Conservation (phyloP, 352 stramenopile species). For the Phytophthora citrophthora region DNA sequence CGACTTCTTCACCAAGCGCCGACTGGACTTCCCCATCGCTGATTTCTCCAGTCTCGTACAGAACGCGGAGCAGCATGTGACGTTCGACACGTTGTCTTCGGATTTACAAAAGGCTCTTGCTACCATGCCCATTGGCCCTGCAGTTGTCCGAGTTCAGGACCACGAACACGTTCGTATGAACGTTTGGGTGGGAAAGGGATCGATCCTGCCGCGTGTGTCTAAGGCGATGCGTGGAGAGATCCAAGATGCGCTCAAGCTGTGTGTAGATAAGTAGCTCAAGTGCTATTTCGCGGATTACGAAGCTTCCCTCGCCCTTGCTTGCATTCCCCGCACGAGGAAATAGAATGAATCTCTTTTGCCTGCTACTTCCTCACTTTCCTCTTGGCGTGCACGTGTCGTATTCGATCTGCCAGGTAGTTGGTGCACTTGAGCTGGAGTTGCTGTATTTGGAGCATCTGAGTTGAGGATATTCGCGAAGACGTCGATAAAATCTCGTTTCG, state of each 20-base stretch:
- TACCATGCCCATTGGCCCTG: slow-evolving; percentile 55
- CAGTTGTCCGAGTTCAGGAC: slow-evolving; percentile 51
- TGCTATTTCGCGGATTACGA: slow-evolving; percentile 14
- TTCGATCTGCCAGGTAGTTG: slow-evolving; percentile 7
- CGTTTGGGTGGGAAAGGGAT: slow-evolving; percentile 76
- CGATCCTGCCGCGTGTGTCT: slow-evolving; percentile 79
- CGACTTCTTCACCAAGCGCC: slow-evolving; percentile 87
- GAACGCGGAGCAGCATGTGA: slow-evolving; percentile 58
- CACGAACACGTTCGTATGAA: slow-evolving; percentile 69
- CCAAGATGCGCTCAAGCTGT: slow-evolving; percentile 46
- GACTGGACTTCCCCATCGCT: slow-evolving; percentile 44
- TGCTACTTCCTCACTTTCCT: slow-evolving; percentile 31
- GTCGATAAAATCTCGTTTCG: slow-evolving; percentile 66
- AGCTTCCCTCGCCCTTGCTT: slow-evolving; percentile 18
- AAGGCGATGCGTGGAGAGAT: slow-evolving; percentile 69
- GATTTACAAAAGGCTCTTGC: slow-evolving; percentile 43
- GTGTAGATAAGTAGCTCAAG: slow-evolving; percentile 17
- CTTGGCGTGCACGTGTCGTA: neutral
- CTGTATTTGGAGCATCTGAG: slow-evolving; percentile 35
- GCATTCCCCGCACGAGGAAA: slow-evolving; percentile 72
- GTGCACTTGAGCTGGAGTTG: slow-evolving; percentile 13
- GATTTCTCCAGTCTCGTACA: slow-evolving; percentile 63
- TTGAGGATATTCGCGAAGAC: slow-evolving; percentile 72
- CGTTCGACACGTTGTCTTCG: slow-evolving; percentile 52
- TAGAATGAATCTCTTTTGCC: slow-evolving; percentile 84